A percentile compares a stretch with the other conserved stretches of the same genome.
phyloP scores from a whole-genome alignment of 345 rosid genomes.

The Eucalyptus melliodora region DNA sequence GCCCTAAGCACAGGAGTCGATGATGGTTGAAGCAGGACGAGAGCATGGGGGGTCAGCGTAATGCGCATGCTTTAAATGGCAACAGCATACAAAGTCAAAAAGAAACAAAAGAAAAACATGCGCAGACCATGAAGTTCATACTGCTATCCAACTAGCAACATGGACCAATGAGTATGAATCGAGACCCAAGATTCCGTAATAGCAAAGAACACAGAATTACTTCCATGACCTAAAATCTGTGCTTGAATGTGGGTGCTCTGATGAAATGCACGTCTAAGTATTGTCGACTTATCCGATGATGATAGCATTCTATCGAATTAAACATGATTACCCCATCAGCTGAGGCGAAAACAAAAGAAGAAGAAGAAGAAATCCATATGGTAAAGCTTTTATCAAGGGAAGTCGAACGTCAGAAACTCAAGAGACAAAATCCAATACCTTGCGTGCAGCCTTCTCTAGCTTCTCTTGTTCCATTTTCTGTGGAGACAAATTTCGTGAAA shows the following conservation, averaged over 20 bases:
- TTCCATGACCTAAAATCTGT: not conserved
- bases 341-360: not conserved
- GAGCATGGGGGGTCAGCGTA: not conserved
- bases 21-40: not conserved
- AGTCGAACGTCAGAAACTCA: not conserved
- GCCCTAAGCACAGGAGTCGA: slow-evolving; percentile 26
- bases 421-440: slow-evolving; percentile 29
- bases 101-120: not conserved
- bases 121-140: not conserved
- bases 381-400: not conserved
- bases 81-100: not conserved
- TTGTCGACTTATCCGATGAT: not conserved
- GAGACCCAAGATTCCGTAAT: not conserved
- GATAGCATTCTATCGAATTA: not conserved
- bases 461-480: slow-evolving; percentile 94
- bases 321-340: not conserved
- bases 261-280: not conserved
- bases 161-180: not conserved
- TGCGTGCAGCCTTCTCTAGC: slow-evolving; percentile 77
- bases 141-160: not conserved
- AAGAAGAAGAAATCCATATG: not conserved
- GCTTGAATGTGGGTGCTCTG: not conserved
- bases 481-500: not conserved
- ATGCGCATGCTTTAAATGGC: not conserved
- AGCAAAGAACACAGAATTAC: not conserved